Evolutionary conservation across 805 yeast genomes (phyloP), one percentile per base, ranked within the genome.

Genomic region (Wickerhamomyces silvicola): DNA sequence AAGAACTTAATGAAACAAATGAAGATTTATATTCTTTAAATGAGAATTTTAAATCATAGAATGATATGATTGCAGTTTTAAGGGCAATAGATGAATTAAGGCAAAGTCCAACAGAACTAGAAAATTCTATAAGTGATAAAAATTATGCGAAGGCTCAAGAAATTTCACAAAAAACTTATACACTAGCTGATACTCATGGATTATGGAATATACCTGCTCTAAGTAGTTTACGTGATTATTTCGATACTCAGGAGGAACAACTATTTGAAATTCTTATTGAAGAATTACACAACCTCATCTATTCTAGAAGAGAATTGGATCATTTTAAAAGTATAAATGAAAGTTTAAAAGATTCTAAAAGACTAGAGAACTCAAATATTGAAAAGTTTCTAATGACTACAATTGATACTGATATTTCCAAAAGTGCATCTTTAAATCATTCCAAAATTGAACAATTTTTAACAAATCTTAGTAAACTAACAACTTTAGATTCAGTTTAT

Each of bases 251-350:
- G 41, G 67, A 72, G 11, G 74, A 72, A 36, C 68, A 70, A 25
- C 59, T 88, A 18, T 79, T 81, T 46, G 86, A 79, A 28, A 72
- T 74, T 40, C 62, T 88, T 13, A 62, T 83, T n/a, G 94, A 83
- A 40, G 95, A 87, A 47, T 59, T 86, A 25, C 78, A 75, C 37
- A 70, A 67, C 28, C 79, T 83, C 35, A 60, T 83, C n/a, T 84
- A 79, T 46, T 61, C 81, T 25, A 76, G 74, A 43, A 60, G 54
- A 22, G 33, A 41, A 5, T 50, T 52, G 21, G 28, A 37, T 5
- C 17, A 33, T 4, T 43, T 28, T 32, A 41, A 46, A 21, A 47
- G 52, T 23, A 42, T 45, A 10, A 41, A 48, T 27, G 52, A 56
- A 4, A 30, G 48, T n/a, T 42, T 46, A 13, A 41, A 46, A 7